Evolutionary conservation across 1,139 yeast genomes (phyloP).

Genomic region (Blastobotrys capitulatus): DNA sequence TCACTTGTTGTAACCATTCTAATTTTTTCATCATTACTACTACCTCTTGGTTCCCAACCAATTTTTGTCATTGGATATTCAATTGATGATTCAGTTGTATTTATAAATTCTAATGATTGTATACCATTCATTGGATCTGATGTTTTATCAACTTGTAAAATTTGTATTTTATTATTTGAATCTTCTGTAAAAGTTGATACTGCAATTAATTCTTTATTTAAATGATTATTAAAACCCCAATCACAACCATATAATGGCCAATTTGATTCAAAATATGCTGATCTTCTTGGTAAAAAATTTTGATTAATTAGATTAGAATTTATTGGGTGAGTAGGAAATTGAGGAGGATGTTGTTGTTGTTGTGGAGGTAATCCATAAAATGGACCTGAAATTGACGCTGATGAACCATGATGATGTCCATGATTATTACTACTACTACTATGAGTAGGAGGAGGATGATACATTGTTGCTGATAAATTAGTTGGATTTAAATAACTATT

Average conservation of each 20-base stretch:
- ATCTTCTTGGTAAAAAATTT: constrained; percentile 30
- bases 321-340: no score
- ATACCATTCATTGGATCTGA: constrained; percentile 12
- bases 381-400: constrained; percentile 12
- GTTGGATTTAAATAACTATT: background rate
- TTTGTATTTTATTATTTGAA: constrained; percentile 40
- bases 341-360: constrained; percentile 1
- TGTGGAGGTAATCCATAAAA: constrained; percentile 2
- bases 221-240: constrained; percentile 47
- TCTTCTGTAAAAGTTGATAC: constrained; percentile 70
- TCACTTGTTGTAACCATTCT: constrained; percentile 67
- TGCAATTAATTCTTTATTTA: constrained; percentile 50
- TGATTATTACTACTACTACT: no score
- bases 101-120: constrained; percentile 22
- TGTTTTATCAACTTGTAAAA: constrained; percentile 25
- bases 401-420: constrained; percentile 9
- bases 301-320: background rate
- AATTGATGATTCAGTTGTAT: constrained; percentile 47
- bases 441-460: background rate
- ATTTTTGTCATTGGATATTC: constrained; percentile 65
- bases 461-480: background rate
- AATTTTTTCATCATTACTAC: constrained; percentile 20
- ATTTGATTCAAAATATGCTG: constrained; percentile 54
- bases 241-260: constrained; percentile 64
- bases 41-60: constrained; percentile 60